A percentile compares a stretch with the other conserved stretches of the same genome.
phyloP scores from a whole-genome alignment of 2,329 filamentous ascomycete species.

The Nigrospora oryzae region DNA sequence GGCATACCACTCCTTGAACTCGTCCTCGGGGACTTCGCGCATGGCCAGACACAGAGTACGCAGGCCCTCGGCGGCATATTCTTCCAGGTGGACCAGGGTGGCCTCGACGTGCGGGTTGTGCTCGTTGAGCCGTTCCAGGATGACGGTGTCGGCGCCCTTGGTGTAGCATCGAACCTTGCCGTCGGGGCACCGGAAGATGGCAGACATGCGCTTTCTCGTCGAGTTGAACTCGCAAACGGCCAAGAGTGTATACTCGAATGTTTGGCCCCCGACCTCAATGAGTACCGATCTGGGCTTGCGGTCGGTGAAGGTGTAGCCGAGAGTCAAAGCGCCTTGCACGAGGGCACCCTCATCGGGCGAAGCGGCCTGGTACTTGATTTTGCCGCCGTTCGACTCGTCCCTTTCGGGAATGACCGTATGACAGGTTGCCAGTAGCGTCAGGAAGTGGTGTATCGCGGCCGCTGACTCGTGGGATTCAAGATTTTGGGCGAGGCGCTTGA shows the following conservation, averaged over 20 bases:
- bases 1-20: constrained; percentile 79
- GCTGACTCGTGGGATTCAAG: constrained; percentile 46
- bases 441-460: constrained; percentile 64
- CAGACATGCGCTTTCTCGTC: constrained; percentile 93
- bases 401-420: constrained; percentile 96
- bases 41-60: constrained; percentile 91
- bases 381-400: constrained; percentile 64
- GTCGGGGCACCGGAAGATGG: constrained; percentile 92
- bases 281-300: constrained; percentile 84
- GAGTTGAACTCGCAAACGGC: constrained; percentile 99
- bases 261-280: constrained; percentile 64
- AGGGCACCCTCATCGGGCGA: constrained; percentile 97
- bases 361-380: constrained; percentile 95
- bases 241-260: constrained; percentile 79
- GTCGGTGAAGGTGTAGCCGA: constrained; percentile 87
- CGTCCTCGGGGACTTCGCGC: constrained; percentile 83
- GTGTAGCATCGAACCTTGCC: constrained; percentile 90
- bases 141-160: constrained; percentile 97
- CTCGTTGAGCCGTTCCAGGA: constrained; percentile 77
- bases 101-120: constrained; percentile 80
- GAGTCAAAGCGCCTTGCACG: constrained; percentile 75
- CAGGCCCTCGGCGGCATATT: constrained; percentile 93
- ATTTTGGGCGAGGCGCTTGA: constrained; percentile 66
- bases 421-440: constrained; percentile 79
- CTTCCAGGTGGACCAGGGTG: constrained; percentile 93